Evolutionary conservation across 1,284 basidiomycete species (phyloP).

Genomic region (Papiliotrema laurentii): DNA sequence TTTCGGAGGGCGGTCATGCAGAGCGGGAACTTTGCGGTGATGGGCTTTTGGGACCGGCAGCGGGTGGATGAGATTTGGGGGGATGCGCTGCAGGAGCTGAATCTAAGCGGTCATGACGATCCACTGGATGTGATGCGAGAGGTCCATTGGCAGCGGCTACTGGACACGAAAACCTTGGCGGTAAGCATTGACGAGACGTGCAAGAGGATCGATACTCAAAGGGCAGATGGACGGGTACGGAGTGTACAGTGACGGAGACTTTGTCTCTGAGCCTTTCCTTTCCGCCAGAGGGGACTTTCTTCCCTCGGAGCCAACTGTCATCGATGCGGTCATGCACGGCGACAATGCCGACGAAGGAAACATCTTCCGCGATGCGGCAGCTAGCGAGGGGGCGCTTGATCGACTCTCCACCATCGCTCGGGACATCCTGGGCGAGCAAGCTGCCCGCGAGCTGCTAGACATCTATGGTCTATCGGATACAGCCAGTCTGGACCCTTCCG

Average conservation of each 20-base stretch:
- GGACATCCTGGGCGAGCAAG: constrained; percentile 1
- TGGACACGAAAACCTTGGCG: neutral
- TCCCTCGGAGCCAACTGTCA: neutral
- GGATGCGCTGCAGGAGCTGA: constrained; percentile 2
- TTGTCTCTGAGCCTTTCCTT: constrained; percentile 6
- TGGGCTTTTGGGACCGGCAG: constrained; percentile 7
- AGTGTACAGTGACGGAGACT: constrained; percentile 12
- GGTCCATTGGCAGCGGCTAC: neutral
- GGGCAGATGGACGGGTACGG: constrained; percentile 8
- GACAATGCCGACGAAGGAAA: constrained; percentile 15
- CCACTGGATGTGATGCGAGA: constrained; percentile 1
- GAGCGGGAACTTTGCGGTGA: constrained; percentile 11
- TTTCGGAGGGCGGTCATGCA: constrained; percentile 12
- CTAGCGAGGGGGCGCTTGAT: neutral
- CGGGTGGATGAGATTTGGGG: constrained; percentile 6
- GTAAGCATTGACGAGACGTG: constrained; percentile 2
- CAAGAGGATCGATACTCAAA: neutral
- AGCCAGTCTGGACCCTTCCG: neutral
- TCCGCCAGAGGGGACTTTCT: constrained; percentile 3
- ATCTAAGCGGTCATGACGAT: neutral
- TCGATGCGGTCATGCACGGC: constrained; percentile 13
- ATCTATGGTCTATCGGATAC: constrained; percentile 1
- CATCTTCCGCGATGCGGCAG: constrained; percentile 3
- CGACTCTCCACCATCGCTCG: neutral
- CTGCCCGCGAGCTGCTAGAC: neutral